phyloP scores from a whole-genome alignment of 495 filamentous ascomycete species.

The Xylaria nigripes region DNA sequence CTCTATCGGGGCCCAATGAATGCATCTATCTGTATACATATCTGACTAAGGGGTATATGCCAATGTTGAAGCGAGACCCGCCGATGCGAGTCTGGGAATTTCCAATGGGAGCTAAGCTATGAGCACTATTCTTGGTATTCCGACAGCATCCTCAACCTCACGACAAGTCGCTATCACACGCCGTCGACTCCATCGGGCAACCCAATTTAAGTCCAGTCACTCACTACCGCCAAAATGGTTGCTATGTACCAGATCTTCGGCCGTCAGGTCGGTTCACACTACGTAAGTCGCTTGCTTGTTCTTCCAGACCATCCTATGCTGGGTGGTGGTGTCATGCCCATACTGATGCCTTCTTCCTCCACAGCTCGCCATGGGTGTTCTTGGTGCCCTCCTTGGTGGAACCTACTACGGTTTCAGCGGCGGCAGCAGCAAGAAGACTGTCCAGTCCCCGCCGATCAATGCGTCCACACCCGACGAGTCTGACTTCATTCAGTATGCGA shows the following conservation, averaged over 20 bases:
- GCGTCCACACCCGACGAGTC: slow-evolving; percentile 88
- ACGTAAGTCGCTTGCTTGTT: slow-evolving; percentile 53
- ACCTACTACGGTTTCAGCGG: slow-evolving; percentile 49
- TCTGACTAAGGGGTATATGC: neutral
- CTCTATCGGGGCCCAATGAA: neutral
- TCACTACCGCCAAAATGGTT: slow-evolving; percentile 65
- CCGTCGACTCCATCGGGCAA: slow-evolving; percentile 5
- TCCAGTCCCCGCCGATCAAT: slow-evolving; percentile 69
- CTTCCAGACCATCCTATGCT: neutral
- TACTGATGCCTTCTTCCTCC: slow-evolving; percentile 17
- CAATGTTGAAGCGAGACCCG: neutral
- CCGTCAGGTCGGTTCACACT: slow-evolving; percentile 86
- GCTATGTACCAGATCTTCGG: slow-evolving; percentile 76
- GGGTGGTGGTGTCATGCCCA: neutral
- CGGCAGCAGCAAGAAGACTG: slow-evolving; percentile 53
- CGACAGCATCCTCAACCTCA: slow-evolving; percentile 17
- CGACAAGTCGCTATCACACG: slow-evolving; percentile 3
- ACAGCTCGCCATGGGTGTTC: slow-evolving; percentile 81
- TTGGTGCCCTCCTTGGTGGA: slow-evolving; percentile 57
- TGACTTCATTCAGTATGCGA: slow-evolving; percentile 90
- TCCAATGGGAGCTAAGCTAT: slow-evolving; percentile 20
- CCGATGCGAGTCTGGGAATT: slow-evolving; percentile 14
- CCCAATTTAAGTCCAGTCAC: slow-evolving; percentile 29
- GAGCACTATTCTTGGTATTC: slow-evolving; percentile 21
- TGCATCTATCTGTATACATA: neutral